phyloP scores from a whole-genome alignment of 2,329 filamentous ascomycete species.

The Fusarium anthophilum region DNA sequence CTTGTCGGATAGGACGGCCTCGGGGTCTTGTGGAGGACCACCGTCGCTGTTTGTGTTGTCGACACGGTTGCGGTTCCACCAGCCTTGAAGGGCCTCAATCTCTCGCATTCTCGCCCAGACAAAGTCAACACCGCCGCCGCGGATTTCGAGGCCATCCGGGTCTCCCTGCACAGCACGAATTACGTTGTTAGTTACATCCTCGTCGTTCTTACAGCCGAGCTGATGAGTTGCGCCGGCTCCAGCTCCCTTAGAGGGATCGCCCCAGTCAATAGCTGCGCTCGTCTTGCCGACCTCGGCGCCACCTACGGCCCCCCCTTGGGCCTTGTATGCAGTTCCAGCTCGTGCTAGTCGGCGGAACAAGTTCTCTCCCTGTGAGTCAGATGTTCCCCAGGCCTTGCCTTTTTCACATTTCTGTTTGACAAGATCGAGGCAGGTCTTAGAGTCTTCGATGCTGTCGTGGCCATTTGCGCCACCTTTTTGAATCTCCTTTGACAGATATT shows the following conservation, averaged over 20 bases:
- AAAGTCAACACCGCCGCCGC: slow-evolving; percentile 71
- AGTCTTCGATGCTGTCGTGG: slow-evolving; percentile 94
- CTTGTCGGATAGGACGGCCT: slow-evolving; percentile 13
- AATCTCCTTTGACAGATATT: slow-evolving; percentile 87
- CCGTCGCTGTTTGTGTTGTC: slow-evolving; percentile 48
- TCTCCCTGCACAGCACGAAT: slow-evolving; percentile 70
- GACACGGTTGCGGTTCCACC: slow-evolving; percentile 70
- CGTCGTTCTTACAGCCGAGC: slow-evolving; percentile 67
- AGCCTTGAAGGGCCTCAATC: slow-evolving; percentile 71
- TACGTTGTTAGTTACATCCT: slow-evolving; percentile 64
- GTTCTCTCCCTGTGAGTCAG: slow-evolving; percentile 82
- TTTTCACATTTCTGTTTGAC: slow-evolving; percentile 96
- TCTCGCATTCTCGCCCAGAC: slow-evolving; percentile 73
- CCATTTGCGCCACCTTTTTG: slow-evolving; percentile 80
- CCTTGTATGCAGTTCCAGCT: slow-evolving; percentile 69
- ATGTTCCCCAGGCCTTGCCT: slow-evolving; percentile 84
- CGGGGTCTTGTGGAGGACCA: slow-evolving; percentile 45
- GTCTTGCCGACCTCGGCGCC: slow-evolving; percentile 67
- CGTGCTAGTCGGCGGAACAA: slow-evolving; percentile 85
- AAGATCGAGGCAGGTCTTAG: slow-evolving; percentile 88
- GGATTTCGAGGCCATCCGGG: slow-evolving; percentile 64
- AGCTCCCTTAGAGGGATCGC: slow-evolving; percentile 72
- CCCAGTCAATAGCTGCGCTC: slow-evolving; percentile 89
- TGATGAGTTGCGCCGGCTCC: slow-evolving; percentile 65
- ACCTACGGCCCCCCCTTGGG: slow-evolving; percentile 65